A percentile compares a stretch with the other conserved stretches of the same genome.
phyloP scores from a whole-genome alignment of 805 yeast genomes.

The Candida lessepsii region DNA sequence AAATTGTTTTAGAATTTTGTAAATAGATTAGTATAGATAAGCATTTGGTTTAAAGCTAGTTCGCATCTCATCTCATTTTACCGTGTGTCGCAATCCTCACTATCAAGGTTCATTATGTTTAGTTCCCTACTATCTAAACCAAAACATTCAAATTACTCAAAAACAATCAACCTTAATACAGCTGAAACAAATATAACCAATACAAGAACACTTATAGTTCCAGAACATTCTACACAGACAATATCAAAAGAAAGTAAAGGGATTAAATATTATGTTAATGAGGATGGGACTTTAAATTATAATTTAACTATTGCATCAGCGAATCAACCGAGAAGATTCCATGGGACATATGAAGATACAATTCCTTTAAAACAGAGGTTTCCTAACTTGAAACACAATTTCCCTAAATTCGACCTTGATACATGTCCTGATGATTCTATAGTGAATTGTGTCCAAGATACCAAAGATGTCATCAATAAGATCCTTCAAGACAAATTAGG shows the following conservation, averaged over 20 bases:
- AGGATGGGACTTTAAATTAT: slow-evolving; percentile 29
- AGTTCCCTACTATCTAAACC: slow-evolving; percentile 38
- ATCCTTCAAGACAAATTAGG: slow-evolving; percentile 46
- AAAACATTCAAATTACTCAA: slow-evolving; percentile 21
- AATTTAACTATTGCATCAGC: slow-evolving; percentile 24
- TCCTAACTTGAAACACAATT: slow-evolving; percentile 39
- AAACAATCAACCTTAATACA: slow-evolving; percentile 9
- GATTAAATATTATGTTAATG: slow-evolving; percentile 22
- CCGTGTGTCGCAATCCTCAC: no score
- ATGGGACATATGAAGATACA: slow-evolving; percentile 53
- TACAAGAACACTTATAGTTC: slow-evolving; percentile 4
- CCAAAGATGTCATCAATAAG: slow-evolving; percentile 54
- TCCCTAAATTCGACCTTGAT: slow-evolving; percentile 40
- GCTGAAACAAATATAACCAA: neutral
- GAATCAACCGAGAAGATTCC: slow-evolving; percentile 27
- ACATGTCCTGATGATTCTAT: slow-evolving; percentile 45
- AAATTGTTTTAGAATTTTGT: neutral
- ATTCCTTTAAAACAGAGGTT: slow-evolving; percentile 52
- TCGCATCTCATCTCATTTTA: neutral
- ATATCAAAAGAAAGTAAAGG: neutral
- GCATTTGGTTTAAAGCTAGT: no score
- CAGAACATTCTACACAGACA: neutral
- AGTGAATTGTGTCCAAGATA: slow-evolving; percentile 48
- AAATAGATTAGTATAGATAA: neutral
- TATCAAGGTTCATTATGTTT: slow-evolving; percentile 22